Conservation (phyloP, 495 filamentous ascomycete genomes). For the Trichoderma orchidacearum region DNA sequence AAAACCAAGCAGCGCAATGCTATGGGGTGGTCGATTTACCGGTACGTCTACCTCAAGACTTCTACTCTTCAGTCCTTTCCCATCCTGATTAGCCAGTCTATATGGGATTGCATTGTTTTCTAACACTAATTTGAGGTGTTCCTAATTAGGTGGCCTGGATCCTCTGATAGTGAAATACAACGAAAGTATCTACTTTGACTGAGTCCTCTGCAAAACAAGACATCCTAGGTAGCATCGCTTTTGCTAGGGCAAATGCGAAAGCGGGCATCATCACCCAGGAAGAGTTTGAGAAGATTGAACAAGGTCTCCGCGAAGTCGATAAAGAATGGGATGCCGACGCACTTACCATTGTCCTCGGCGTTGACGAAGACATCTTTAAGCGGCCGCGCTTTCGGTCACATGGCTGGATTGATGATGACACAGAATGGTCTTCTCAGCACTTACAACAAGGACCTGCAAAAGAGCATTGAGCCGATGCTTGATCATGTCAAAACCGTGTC, state of each 20-base stretch:
- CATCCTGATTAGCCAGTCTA: no score
- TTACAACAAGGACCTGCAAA: constrained; percentile 94
- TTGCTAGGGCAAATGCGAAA: constrained; percentile 72
- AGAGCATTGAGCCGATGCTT: constrained; percentile 76
- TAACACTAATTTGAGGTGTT: background rate
- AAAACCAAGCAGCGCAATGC: constrained; percentile 36
- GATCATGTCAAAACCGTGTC: constrained; percentile 77
- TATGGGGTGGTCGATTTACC: constrained; percentile 78
- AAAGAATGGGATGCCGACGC: constrained; percentile 56
- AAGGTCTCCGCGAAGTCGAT: constrained; percentile 55
- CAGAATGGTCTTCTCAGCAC: constrained; percentile 81
- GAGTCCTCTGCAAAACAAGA: constrained; percentile 70
- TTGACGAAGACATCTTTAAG: no score
- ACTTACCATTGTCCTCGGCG: constrained; percentile 46
- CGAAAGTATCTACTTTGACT: constrained; percentile 74
- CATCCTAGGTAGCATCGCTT: constrained; percentile 70
- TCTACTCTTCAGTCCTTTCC: no score
- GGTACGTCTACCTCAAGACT: constrained; percentile 27
- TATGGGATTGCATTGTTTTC: background rate
- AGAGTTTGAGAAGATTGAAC: constrained; percentile 67
- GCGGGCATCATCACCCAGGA: constrained; percentile 56
- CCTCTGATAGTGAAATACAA: constrained; percentile 86
- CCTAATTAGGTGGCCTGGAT: constrained; percentile 56
- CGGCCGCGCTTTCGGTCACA: constrained; percentile 73
- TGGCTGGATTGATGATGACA: constrained; percentile 78